Evolutionary conservation across 352 stramenopile genomes (phyloP), one percentile per base, ranked within the genome.

Genomic region (Peronospora destructor): DNA sequence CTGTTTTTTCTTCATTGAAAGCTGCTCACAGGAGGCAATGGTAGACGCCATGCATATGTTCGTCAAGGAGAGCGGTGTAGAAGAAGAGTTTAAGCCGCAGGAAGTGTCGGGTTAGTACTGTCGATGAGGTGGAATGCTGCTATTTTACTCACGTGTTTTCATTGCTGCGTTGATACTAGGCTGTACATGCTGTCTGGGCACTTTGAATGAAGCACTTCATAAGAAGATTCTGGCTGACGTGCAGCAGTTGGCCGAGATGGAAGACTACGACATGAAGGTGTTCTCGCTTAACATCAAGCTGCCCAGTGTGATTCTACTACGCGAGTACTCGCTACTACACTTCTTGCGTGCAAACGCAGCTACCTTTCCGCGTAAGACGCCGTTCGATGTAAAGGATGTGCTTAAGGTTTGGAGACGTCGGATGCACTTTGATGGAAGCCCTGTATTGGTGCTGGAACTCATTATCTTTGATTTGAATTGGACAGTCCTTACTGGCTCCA

Each of bases 211-310:
- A 13, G 45, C 30, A 6, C 81, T 89, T 46, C 65, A 73, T 28
- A 52, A 73, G 4, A 46, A 72, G 21, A 45, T 84, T 8, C 29
- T 86, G 45, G 59, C 45, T 4, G 64, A 83, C n/a, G 49, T 76
- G 40, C 50, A 59, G 33, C 59, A 59, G n/a, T 62, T 73, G 28
- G 53, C 47, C 0, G 53, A 71, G 14, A 66, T 76, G 35, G 59
- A 47, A 25, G 51, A 58, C 19, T 90, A 91, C 59, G 75, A 88
- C 40, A 76, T 76, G 9, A 73, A 70, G 26, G 54, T 68, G 16
- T 93, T 93, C 35, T 61, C 76, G 25, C 75, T 93, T 45, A 87
- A 81, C 52, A 84, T 91, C 45, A 89, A 90, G 59, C 48, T 92
- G 46, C 79, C 79, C 13, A 88, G 82, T 58, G 64, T 82, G 33